Base-by-base conservation (phyloP, 2,329 filamentous ascomycete species). In the Annulohypoxylon truncatum region DNA sequence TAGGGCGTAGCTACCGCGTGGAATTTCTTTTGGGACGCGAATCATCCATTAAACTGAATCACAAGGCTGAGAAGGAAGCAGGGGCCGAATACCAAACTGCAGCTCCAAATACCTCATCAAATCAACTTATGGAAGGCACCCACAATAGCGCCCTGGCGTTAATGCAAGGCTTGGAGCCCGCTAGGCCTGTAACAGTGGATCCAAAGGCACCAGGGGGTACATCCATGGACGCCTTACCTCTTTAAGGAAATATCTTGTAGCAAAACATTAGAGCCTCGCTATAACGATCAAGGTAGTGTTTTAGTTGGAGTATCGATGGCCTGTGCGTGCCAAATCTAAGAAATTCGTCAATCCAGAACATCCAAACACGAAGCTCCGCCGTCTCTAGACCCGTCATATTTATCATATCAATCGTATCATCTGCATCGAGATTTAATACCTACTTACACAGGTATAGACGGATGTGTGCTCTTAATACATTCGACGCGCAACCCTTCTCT, bases 61-160 rank as follows among this genome's bases (percentile, higher is more conserved):
- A 9, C 52, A 57, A 61, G 57, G 62, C 62, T 65, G 55, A 46
- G 46, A 51, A 51, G 13, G 9, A 35, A 50, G 18, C 40, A 55
- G 42, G 55, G 33, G 10, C 26, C n/a, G 18, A 12, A 24, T 18
- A n/a, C n/a, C 26, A 50, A 24, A 12, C 7, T 38, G 15, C n/a
- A 24, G 28, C 15, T 44, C 22, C 35, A 44, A 7, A 2, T 29
- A 46, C 35, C 51, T 42, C n/a, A 48, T 48, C 42, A 18, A 57
- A 28, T 48, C 22, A 33, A 35, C 10, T 29, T 31, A 5, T n/a
- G 29, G 35, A 55, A 44, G 35, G 48, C 15, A 31, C 15, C 22
- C 51, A 20, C 18, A 54, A 42, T 54, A 42, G 24, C 22, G 24
- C n/a, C 44, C 42, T 26, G 22, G 10, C 20, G 2, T 46, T 26